Evolutionary conservation across 352 stramenopile genomes (phyloP), one percentile per base, ranked within the genome.

Genomic region (Phytophthora podocarpi): DNA sequence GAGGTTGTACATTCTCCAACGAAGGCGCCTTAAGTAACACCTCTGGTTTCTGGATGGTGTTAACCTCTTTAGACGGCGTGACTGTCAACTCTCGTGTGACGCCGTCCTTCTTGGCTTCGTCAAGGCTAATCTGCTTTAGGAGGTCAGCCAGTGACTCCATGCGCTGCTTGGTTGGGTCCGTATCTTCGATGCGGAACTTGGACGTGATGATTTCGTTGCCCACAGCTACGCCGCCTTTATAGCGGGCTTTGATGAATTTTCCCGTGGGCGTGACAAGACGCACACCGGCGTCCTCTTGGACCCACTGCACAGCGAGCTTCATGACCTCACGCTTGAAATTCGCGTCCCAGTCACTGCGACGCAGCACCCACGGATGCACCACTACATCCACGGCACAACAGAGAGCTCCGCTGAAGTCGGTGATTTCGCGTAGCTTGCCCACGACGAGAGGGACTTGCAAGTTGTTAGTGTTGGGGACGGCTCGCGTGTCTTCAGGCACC

Each of bases 161-260:
- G 4, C 64, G 42, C 26, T 70, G 45, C 24, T 62, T 64, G 10
- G 42, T 59, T 28, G 51, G 43, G 35, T 69, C 58, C 7, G 52
- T 61, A 10, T 74, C 58, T 9, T 89, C 70, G 15, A 95, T 80
- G 15, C 76, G 72, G 37, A 95, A 95, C 48, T 90, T 89, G 35
- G 82, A 70, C n/a, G 86, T 91, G 60, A 91, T 78, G 48, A 91
- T 88, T 26, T 93, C 78, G 13, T 15, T 65, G 3, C 78, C 80
- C 12, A 80, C 61, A 9, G 36, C 59, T 12, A 87, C 78, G 12
- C 86, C 84, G 11, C 86, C 84, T 67, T 95, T 95, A 74, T 95
- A 95, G 7, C 64, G 64, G 16, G 79, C 90, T 70, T 95, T 95
- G 70, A 93, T 95, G 53, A 91, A 87, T 48, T 92, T 95, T 7